Evolutionary conservation across 495 filamentous ascomycete species (phyloP).

Genomic region (Bacidia gigantensis): DNA sequence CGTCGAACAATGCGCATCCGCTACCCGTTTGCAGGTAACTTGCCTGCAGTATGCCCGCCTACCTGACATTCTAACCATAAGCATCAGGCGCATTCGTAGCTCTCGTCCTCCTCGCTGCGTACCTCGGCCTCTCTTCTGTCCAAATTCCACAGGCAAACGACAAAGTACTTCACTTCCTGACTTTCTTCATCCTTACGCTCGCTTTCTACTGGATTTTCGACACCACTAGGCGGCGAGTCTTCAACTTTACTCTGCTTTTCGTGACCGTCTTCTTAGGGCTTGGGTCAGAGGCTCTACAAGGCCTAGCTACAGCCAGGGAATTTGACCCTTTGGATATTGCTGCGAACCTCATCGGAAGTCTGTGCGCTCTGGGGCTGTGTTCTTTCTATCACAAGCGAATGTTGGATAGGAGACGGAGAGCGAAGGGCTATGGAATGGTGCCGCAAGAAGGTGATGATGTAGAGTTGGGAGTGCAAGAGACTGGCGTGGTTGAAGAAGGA

Average conservation of each 20-base stretch:
- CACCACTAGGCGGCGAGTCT: constrained; percentile 64
- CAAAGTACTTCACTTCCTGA: constrained; percentile 77
- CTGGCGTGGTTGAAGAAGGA: constrained; percentile 46
- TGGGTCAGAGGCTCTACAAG: constrained; percentile 78
- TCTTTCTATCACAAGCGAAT: constrained; percentile 90
- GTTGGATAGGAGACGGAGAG: constrained; percentile 73
- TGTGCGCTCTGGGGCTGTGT: constrained; percentile 55
- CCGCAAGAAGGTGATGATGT: constrained; percentile 41
- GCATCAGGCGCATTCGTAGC: constrained; percentile 58
- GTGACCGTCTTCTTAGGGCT: constrained; percentile 61
- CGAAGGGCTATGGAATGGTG: constrained; percentile 54
- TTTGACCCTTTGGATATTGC: constrained; percentile 81
- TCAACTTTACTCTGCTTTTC: constrained; percentile 73
- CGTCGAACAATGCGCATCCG: constrained; percentile 56
- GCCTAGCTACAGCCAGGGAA: constrained; percentile 60
- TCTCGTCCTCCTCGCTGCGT: constrained; percentile 61
- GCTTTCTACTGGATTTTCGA: constrained; percentile 97
- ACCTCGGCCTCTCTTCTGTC: constrained; percentile 56
- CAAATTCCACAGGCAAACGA: constrained; percentile 57
- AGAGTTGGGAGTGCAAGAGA: constrained; percentile 43
- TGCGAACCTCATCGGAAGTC: constrained; percentile 74
- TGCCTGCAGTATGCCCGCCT: neutral
- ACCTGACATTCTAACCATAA: constrained; percentile 6
- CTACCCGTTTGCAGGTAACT: constrained; percentile 56
- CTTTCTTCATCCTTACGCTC: constrained; percentile 78